phyloP scores from a whole-genome alignment of 2,329 filamentous ascomycete genomes.

The Trichoderma sp. region DNA sequence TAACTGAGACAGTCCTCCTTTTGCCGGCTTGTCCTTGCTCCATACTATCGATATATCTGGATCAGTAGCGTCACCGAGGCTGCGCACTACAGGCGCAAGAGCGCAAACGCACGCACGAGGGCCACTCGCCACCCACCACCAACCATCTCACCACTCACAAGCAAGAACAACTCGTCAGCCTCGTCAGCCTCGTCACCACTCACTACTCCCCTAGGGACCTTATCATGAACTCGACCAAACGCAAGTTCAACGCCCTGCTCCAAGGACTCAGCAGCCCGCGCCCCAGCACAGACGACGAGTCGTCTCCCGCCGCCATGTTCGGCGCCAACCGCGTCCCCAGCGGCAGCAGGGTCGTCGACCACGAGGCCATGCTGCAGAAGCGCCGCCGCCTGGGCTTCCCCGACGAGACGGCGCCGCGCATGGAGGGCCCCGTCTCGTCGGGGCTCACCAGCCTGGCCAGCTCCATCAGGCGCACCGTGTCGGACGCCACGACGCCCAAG shows the following conservation, averaged over 20 bases:
- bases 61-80: not conserved
- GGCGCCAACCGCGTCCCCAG: slow-evolving; percentile 27
- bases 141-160: not conserved
- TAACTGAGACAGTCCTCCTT: slow-evolving; percentile 1
- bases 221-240: slow-evolving; percentile 74
- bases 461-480: slow-evolving; percentile 31
- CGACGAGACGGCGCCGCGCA: slow-evolving; percentile 44
- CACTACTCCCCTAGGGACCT: not conserved
- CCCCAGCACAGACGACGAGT: slow-evolving; percentile 27
- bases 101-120: not conserved
- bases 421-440: slow-evolving; percentile 29
- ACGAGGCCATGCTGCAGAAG: slow-evolving; percentile 53
- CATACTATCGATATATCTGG: not conserved
- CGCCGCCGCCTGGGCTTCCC: slow-evolving; percentile 54
- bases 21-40: not conserved
- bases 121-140: not conserved
- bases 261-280: slow-evolving; percentile 61
- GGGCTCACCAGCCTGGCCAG: slow-evolving; percentile 32
- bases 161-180: not conserved
- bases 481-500: slow-evolving; percentile 33
- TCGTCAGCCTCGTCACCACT: not conserved
- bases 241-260: slow-evolving; percentile 77
- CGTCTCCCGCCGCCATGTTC: slow-evolving; percentile 15
- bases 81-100: not conserved
- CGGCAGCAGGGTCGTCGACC: slow-evolving; percentile 32